Base-by-base conservation (phyloP, 352 stramenopile genomes). In the Achlya hypogyna region DNA sequence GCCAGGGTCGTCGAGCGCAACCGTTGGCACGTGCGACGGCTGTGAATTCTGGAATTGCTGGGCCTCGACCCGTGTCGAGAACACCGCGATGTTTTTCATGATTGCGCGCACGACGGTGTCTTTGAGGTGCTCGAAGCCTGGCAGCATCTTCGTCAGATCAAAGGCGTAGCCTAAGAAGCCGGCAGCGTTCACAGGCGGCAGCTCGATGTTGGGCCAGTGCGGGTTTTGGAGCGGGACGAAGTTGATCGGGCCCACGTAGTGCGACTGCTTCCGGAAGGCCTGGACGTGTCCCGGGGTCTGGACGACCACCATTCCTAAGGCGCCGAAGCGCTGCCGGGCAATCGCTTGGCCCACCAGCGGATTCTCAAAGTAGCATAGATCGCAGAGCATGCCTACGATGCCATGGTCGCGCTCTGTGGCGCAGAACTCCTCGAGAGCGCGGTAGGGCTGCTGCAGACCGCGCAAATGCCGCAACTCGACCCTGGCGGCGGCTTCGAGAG, bases 371-470 rank as follows among this genome's bases (percentile, higher is more conserved):
- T 87, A 74, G 52, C 88, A 67, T 29, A 92, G 79, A 43, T 90
- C 79, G 54, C 81, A 87, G 45, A 90, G 90, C 78, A 90, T 89
- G 60, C 77, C 83, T 20, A 92, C 72, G 52, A 92, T 89, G 25
- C 78, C 80, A 54, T 88, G 74, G 35, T 87, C 69, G 1, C 34
- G 34, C 27, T 84, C 72, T 29, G 62, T 56, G 1, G 66, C 69
- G 53, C 78, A 87, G 68, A 84, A 89, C 16, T 76, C 58, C 51
- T 89, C 81, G 16, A 91, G 64, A 14, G 77, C 75, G n/a, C n/a
- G n/a, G n/a, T n/a, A 1, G 69, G 45, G 32, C 84, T 74, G n/a
- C n/a, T n/a, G n/a, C n/a, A n/a, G n/a, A n/a, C n/a, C n/a, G n/a
- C 72, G 74, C 3, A 71, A 74, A 60, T 91, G 83, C 14, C 72